Percentiles rank a stretch among this genome's conserved stretches.
Conservation (phyloP, 108 stramenopile genomes). For the Mayamaea pseudoterrestris region DNA sequence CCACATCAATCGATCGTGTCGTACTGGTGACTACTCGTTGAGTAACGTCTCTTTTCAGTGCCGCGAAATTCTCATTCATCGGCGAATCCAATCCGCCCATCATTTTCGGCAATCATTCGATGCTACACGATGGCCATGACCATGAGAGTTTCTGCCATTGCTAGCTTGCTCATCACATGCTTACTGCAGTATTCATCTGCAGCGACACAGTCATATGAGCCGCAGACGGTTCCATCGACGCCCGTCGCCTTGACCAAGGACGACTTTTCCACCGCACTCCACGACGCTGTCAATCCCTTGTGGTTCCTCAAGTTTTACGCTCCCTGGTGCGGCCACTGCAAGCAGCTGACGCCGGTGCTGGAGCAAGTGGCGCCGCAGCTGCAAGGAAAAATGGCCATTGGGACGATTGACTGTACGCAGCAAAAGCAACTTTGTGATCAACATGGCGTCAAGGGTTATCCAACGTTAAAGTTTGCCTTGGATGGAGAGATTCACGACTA, state of each 20-base stretch:
- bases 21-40: too few relatives aligned
- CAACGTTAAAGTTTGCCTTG: conserved; percentile 60
- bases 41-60: too few relatives aligned
- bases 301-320: conserved; percentile 76
- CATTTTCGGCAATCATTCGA: too few relatives aligned
- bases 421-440: conserved; percentile 47
- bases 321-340: conserved; percentile 49
- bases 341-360: conserved; percentile 16
- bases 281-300: conserved; percentile 50
- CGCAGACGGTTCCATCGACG: not conserved
- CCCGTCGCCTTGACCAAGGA: conserved; percentile 6
- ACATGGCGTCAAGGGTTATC: conserved; percentile 57
- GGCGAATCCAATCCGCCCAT: too few relatives aligned
- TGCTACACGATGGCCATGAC: too few relatives aligned
- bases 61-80: too few relatives aligned
- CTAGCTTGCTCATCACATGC: too few relatives aligned
- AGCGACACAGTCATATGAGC: too few relatives aligned
- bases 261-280: not conserved
- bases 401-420: conserved; percentile 70
- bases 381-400: conserved; percentile 70
- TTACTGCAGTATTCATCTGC: too few relatives aligned
- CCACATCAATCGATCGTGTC: too few relatives aligned
- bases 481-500: conserved; percentile 63
- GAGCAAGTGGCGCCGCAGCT: conserved; percentile 45
- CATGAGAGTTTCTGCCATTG: too few relatives aligned